A percentile compares a stretch with the other conserved stretches of the same genome.
phyloP scores from a whole-genome alignment of 805 yeast species.

The Candida glaebosa region DNA sequence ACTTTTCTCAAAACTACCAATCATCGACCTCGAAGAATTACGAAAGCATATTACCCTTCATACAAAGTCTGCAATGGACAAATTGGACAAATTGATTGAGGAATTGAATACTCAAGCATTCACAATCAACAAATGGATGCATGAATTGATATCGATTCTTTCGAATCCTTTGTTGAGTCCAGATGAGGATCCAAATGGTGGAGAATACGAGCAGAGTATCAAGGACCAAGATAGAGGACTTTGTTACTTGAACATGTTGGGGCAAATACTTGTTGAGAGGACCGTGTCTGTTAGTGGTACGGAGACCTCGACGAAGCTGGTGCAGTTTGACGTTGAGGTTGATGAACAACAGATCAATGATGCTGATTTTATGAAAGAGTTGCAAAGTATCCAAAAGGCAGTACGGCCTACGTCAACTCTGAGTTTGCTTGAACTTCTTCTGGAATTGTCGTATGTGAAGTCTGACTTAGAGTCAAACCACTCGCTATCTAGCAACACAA shows the following conservation, averaged over 20 bases:
- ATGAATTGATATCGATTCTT: slow-evolving; percentile 40
- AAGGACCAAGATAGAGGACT: slow-evolving; percentile 72
- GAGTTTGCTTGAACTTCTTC: slow-evolving; percentile 32
- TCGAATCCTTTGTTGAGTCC: slow-evolving; percentile 45
- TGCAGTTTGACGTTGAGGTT: slow-evolving; percentile 15
- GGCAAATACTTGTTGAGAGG: slow-evolving; percentile 35
- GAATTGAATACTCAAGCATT: slow-evolving; percentile 52
- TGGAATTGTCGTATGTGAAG: slow-evolving; percentile 25
- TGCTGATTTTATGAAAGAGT: slow-evolving; percentile 18
- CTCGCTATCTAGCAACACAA: slow-evolving; percentile 5
- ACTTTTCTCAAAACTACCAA: slow-evolving; percentile 28
- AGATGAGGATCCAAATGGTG: slow-evolving; percentile 59
- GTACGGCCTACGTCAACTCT: slow-evolving; percentile 29
- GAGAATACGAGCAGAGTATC: slow-evolving; percentile 73
- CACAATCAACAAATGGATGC: slow-evolving; percentile 51
- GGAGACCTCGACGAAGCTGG: slow-evolving; percentile 17
- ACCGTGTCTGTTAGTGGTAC: slow-evolving; percentile 37
- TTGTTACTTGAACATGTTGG: slow-evolving; percentile 51
- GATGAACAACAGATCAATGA: slow-evolving; percentile 26
- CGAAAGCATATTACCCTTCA: slow-evolving; percentile 16
- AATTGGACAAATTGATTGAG: slow-evolving; percentile 14
- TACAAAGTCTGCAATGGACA: slow-evolving; percentile 18
- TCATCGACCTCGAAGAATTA: slow-evolving; percentile 16
- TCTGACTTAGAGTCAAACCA: slow-evolving; percentile 17
- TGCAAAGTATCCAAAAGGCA: slow-evolving; percentile 18